Conservation (phyloP, 345 rosid genomes). For the Reutealis trisperma region DNA sequence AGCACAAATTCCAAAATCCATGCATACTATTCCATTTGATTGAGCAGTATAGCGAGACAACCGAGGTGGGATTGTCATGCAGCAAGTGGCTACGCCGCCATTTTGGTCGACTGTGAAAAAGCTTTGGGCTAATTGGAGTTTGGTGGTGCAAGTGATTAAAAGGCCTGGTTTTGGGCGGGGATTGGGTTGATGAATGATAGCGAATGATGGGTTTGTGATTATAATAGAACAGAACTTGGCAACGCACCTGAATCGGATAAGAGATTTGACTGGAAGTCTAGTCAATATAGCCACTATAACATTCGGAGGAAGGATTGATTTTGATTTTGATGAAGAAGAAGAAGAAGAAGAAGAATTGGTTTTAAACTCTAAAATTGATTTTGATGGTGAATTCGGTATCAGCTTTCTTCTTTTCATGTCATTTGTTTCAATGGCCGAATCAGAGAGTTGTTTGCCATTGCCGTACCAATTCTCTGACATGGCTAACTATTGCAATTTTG, state of each 20-base stretch:
- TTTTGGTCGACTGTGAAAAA: conserved; percentile 16
- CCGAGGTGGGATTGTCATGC: conserved; percentile 10
- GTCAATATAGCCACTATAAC: conserved; percentile 5
- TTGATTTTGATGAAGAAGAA: no score
- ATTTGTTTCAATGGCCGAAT: no score
- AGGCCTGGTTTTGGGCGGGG: conserved; percentile 5
- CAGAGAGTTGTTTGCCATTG: no score
- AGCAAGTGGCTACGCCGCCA: conserved; percentile 12
- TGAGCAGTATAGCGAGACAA: conserved; percentile 24
- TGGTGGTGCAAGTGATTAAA: conserved; percentile 14
- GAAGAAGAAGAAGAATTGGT: no score
- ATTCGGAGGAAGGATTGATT: neutral
- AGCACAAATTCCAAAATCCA: conserved; percentile 30
- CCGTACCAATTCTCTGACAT: no score
- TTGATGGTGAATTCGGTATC: neutral
- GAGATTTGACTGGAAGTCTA: conserved; percentile 25
- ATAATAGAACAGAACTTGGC: conserved; percentile 16
- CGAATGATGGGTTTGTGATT: conserved; percentile 9
- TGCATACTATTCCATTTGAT: conserved; percentile 22
- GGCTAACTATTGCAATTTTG: no score
- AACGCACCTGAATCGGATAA: conserved; percentile 19
- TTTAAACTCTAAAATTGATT: neutral
- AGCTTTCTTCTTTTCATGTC: neutral
- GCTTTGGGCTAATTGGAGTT: conserved; percentile 17
- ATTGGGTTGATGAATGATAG: neutral